Evolutionary conservation across 441 rosid species (phyloP).

Genomic region (Euphorbia neoarborescens): DNA sequence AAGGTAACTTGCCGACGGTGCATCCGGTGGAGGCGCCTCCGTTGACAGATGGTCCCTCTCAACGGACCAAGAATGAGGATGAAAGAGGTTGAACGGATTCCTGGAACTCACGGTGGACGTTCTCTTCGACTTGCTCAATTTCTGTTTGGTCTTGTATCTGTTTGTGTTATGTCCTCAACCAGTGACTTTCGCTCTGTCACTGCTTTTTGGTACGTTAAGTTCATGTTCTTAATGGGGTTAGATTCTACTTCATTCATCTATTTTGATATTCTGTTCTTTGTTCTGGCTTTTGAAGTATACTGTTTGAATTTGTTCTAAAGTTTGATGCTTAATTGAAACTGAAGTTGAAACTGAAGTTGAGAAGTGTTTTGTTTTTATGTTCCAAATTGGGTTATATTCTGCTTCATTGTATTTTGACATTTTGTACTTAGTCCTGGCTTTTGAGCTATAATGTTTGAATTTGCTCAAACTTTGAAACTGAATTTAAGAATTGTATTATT

Average conservation of each 20-base stretch:
- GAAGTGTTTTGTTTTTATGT: slow-evolving; percentile 13
- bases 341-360: not conserved
- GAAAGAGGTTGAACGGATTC: slow-evolving; percentile 79
- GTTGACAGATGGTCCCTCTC: slow-evolving; percentile 38
- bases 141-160: slow-evolving; percentile 44
- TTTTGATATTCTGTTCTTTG: not conserved
- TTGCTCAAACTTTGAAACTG: not conserved
- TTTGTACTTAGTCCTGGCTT: not conserved
- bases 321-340: too few relatives aligned
- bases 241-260: not conserved
- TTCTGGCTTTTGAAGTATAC: not conserved
- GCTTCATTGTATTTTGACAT: too few relatives aligned
- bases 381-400: not conserved
- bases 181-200: slow-evolving; percentile 56
- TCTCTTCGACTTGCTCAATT: slow-evolving; percentile 56
- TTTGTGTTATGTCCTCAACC: slow-evolving; percentile 67
- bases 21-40: slow-evolving; percentile 78
- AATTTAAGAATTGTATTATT: too few relatives aligned
- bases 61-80: slow-evolving; percentile 52
- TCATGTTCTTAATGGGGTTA: not conserved
- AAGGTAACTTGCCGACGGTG: slow-evolving; percentile 58
- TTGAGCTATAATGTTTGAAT: not conserved
- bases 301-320: not conserved
- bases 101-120: slow-evolving; percentile 74
- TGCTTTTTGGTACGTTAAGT: slow-evolving; percentile 50